Evolutionary conservation across 768 basidiomycete species (phyloP), one percentile per base, ranked within the genome.

Genomic region (Pleurotus salmoneostramineus): DNA sequence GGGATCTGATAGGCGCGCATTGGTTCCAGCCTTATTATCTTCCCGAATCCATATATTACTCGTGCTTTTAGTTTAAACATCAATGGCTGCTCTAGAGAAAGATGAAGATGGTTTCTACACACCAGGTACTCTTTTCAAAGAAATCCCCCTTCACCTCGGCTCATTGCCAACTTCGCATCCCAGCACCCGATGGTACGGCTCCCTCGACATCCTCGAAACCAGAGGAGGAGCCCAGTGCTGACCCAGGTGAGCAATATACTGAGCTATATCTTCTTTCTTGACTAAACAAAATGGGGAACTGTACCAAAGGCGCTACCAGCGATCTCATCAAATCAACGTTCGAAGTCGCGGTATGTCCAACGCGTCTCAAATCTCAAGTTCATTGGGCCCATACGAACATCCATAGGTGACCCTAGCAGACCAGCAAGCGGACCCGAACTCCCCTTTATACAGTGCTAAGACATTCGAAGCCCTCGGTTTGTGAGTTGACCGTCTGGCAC

Each of bases 391-490:
- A 56, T 33, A 46, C 54, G 49, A 27, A 35, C 58, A 17, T 27
- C 27, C 60, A 33, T 65, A 93, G 94, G 95, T 99, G 61, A 98
- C 95, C 15, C 82, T 98, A 58, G 95, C 95, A 50, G 95, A 98
- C 74, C 93, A 96, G 69, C 97, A 98, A 74, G 85, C 82, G 32
- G 93, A 99, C 68, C 91, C 94, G 42, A 88, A 96, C 68, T 98
- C 96, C n/a, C 97, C 96, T 3, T 74, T 99, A 12, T 96, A 82
- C 72, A 96, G 94, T 56, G 90, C 83, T 32, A 96, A 98, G 71
- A 87, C 90, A 0, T 99, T 99, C 62, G 95, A 99, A 69, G 91
- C 98, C 63, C 84, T 99, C 46, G 95, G 95, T 59, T 73, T 99
- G 95, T 98, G 37, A 65, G 93, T 81, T 27, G 21, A 4, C 8